Evolutionary conservation across 2,329 filamentous ascomycete species (phyloP), one percentile per base, ranked within the genome.

Genomic region (Trichoderma lentiforme): DNA sequence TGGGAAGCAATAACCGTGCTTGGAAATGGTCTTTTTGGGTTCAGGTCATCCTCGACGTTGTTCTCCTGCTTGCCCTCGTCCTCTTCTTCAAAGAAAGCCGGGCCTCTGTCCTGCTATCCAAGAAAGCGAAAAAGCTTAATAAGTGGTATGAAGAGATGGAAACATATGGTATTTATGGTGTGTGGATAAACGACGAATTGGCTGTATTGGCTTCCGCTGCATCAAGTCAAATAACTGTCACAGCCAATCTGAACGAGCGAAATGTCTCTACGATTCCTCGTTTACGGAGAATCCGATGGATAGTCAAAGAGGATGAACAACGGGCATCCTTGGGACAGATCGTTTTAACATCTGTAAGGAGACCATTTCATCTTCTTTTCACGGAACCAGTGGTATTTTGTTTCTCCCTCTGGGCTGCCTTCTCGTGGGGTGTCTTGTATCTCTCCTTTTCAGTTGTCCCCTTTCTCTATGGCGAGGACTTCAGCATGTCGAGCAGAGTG

Each of bases 1-100:
- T 88, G 1, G 86, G 82, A 1, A 76, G 82, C 11, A 76, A 79
- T 8, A 80, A 77, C 0, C 73, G 78, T n/a, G 80, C 81, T 3
- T 97, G 93, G 93, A 89, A 93, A 73, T 97, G 94, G 94, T 89
- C 95, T 0, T 97, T 97, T 79, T 97, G 94, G 86, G 86, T 95
- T 32, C 95, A 98, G 76, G 89, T 90, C 8, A 94, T 97, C 60
- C 82, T 88, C 26, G 89, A 90, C 70, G 89, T 85, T 0, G 79
- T 90, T 1, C 80, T 96, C 60, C 87, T 82, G 69, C 75, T 88
- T 1, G 82, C 90, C 1, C 87, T 97, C 26, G 85, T 88, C 12
- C 69, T 92, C 6, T 88, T 93, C 70, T 95, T 97, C 81, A 89
- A 90, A 58, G 95, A 98, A 80, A 97, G 93, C 3, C 85, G 95